phyloP scores from a whole-genome alignment of 192 early-diverging fungal species.

The Coemansia asiatica region DNA sequence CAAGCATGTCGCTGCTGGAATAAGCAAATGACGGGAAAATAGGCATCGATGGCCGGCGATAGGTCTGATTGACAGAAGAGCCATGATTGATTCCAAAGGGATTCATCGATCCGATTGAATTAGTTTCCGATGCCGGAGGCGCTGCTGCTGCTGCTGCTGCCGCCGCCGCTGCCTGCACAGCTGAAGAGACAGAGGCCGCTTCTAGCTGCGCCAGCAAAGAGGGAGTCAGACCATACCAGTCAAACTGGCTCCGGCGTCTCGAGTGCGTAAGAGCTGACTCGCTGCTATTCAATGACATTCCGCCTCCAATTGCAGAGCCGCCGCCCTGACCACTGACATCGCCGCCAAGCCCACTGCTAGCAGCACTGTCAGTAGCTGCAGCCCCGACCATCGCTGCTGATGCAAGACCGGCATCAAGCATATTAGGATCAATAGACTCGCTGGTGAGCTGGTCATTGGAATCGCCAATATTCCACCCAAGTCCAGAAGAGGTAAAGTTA shows the following conservation, averaged over 20 bases:
- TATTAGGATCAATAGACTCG: slow-evolving; percentile 54
- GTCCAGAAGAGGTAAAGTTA: slow-evolving; percentile 19
- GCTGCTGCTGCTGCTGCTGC: slow-evolving; percentile 23
- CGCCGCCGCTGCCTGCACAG: slow-evolving; percentile 14
- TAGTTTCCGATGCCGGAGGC: slow-evolving; percentile 10
- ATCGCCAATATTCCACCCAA: slow-evolving; percentile 34
- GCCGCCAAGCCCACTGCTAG: neutral
- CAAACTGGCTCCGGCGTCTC: slow-evolving; percentile 51
- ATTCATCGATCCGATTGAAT: slow-evolving; percentile 20
- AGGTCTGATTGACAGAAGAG: slow-evolving; percentile 19
- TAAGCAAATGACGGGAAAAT: slow-evolving; percentile 42
- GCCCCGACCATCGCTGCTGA: slow-evolving; percentile 17
- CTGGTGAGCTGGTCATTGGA: slow-evolving; percentile 13
- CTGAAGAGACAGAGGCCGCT: slow-evolving; percentile 20
- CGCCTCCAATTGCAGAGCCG: slow-evolving; percentile 4
- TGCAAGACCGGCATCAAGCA: slow-evolving; percentile 39
- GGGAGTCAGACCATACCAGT: slow-evolving; percentile 55
- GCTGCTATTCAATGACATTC: neutral
- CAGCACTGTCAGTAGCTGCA: neutral
- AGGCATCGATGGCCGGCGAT: slow-evolving; percentile 52
- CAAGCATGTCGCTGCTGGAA: slow-evolving; percentile 26
- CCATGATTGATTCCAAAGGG: slow-evolving; percentile 19
- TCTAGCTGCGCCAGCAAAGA: slow-evolving; percentile 44
- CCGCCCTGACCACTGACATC: neutral
- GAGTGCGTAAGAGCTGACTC: slow-evolving; percentile 27